These are phyloP conservation scores for Aspergillus melleus DNA, from an alignment of 2,329 filamentous ascomycete species.

Conservation along the genomic window DNA sequence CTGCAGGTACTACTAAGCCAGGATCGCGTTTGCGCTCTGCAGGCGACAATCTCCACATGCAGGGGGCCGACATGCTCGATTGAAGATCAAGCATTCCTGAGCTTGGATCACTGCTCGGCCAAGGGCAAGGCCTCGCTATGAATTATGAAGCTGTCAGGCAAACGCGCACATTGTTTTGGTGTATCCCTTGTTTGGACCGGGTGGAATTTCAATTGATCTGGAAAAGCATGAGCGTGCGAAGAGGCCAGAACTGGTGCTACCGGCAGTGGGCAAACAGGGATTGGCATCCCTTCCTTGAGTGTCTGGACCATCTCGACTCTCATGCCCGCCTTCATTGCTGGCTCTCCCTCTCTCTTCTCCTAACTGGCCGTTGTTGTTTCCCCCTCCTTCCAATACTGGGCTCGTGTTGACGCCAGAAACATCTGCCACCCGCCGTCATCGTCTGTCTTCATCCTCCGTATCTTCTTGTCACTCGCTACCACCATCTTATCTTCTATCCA, in stretches of 20 bases:
- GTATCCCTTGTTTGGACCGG: background rate
- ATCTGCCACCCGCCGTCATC: background rate
- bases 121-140: background rate
- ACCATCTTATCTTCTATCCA: background rate
- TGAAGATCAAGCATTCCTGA: constrained; percentile 2
- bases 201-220: background rate
- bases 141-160: background rate
- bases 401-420: background rate
- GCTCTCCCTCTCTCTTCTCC: constrained; percentile 3
- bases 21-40: background rate
- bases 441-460: background rate
- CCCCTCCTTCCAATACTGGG: background rate
- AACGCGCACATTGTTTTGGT: background rate
- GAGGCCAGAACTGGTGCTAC: background rate
- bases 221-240: background rate
- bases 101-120: background rate
- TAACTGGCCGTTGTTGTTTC: constrained; percentile 1
- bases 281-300: constrained; percentile 3
- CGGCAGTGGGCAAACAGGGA: constrained; percentile 4
- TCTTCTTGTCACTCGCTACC: constrained; percentile 1
- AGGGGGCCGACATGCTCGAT: background rate
- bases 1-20: constrained; percentile 2
- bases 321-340: constrained; percentile 5
- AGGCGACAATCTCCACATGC: constrained; percentile 1
- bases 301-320: constrained; percentile 3